A percentile compares a stretch with the other conserved stretches of the same genome.
phyloP scores from a whole-genome alignment of 805 yeast genomes.

The Yarrowia keelungensis region DNA sequence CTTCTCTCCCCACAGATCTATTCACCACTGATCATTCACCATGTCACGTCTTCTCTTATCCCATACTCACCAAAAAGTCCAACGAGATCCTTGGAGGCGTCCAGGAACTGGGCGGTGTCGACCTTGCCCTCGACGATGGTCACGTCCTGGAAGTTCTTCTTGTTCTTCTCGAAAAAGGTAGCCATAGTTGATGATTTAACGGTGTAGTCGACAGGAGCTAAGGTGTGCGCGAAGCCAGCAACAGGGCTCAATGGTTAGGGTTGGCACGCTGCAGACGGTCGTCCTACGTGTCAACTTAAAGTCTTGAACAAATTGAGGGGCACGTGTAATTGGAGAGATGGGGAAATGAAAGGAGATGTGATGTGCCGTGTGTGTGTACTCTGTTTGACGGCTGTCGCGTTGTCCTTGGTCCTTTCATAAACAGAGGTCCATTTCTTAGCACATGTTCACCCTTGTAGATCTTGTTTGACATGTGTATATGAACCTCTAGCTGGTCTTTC shows the following conservation, averaged over 20 bases:
- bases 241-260: slow-evolving; percentile 10
- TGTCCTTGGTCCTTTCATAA: no score
- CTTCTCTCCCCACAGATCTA: no score
- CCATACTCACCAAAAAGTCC: slow-evolving; percentile 68
- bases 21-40: neutral
- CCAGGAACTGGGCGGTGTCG: slow-evolving; percentile 76
- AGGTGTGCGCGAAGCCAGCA: slow-evolving; percentile 14
- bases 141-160: slow-evolving; percentile 77
- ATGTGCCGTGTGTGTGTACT: no score
- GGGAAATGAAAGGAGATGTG: no score
- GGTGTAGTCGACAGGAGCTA: slow-evolving; percentile 2
- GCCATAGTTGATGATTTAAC: slow-evolving; percentile 13
- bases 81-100: slow-evolving; percentile 83
- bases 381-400: no score
- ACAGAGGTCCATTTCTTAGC: no score
- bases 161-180: slow-evolving; percentile 82
- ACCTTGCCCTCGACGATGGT: slow-evolving; percentile 68
- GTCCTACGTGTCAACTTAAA: slow-evolving; percentile 37
- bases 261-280: slow-evolving; percentile 20
- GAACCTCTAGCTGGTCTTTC: no score
- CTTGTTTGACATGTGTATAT: no score
- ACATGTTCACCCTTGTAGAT: no score
- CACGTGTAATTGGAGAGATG: no score
- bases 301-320: neutral
- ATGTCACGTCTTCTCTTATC: no score